Evolutionary conservation across 208 protist genomes (phyloP), one percentile per base, ranked within the genome.

Genomic region (Herpetomonas tarakana): DNA sequence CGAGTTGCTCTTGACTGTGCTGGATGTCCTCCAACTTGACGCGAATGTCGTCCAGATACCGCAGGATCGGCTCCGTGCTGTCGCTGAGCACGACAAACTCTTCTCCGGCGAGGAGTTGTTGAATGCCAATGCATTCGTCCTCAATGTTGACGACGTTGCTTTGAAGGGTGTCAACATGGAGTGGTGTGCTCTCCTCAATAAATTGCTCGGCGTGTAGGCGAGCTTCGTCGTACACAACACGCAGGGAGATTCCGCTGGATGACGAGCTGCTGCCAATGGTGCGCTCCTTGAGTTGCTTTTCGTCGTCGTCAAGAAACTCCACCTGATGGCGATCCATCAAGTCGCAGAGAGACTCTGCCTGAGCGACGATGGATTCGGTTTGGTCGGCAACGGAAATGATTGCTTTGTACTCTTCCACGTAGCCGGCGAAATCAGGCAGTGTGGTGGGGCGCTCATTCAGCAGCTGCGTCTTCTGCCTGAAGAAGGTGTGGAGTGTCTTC

Each of bases 321-420:
- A 93, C 93, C 54, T 91, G 86, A 58, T 93, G 82, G 0, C 82
- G 83, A 47, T 96, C 88, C 86, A 97, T 94, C 51, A 97, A 65
- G 11, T 96, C 88, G 62, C 84, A 96, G 3, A 97, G 74, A 41
- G 86, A 52, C 57, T 97, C 90, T 0, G 88, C 81, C 65, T 97
- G 88, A 12, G 86, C 67, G 49, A 93, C 69, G 46, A 69, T 74
- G 16, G 65, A 64, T 12, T 94, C 88, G 24, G 74, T 91, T 52
- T 79, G 68, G 22, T 50, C 59, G 14, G 66, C 54, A 18, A 70
- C 68, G 11, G 68, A 76, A 2, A 81, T 31, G 51, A 97, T 86
- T n/a, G 69, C 69, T 61, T 97, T 94, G 74, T 88, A 94, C 27
- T 74, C 76, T 16, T 83, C 73, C 0, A 94, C 82, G 65, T 92